These are phyloP conservation scores for Azolla pinnata DNA, from an alignment of 75 land plant genomes.

Conservation along the genomic window DNA sequence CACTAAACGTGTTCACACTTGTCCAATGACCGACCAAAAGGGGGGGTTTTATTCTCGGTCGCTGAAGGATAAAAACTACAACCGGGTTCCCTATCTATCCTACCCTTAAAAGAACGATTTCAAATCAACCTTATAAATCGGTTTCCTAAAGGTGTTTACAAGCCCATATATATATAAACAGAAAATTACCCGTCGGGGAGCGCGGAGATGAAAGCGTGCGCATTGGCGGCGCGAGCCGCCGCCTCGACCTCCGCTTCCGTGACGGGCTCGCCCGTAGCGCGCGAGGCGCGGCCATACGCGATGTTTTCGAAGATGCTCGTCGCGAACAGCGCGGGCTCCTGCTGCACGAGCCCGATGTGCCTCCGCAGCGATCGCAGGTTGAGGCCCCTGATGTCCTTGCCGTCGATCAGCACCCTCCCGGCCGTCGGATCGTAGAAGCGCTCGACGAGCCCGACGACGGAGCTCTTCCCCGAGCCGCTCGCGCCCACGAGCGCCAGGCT, in stretches of 20 bases:
- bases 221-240: conserved; percentile 82
- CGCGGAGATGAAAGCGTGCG: conserved; percentile 64
- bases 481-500: conserved; percentile 77
- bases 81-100: too few species aligned
- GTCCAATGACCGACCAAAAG: too few species aligned
- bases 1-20: too few species aligned
- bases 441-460: conserved; percentile 71
- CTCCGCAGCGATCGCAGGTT: conserved; percentile 68
- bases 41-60: too few species aligned
- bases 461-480: conserved; percentile 83
- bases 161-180: too few species aligned
- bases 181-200: conserved; percentile 78
- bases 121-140: too few species aligned
- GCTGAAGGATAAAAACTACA: too few species aligned
- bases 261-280: too few species aligned
- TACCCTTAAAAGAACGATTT: too few species aligned
- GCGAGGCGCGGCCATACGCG: conserved; percentile 76
- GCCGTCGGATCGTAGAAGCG: conserved; percentile 69
- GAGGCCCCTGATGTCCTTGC: conserved; percentile 67
- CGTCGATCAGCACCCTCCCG: conserved; percentile 76
- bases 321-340: conserved; percentile 93
- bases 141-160: too few species aligned
- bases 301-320: conserved; percentile 85
- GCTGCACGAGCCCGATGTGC: conserved; percentile 93
- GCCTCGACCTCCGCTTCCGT: conserved; percentile 78